Evolutionary conservation across 2,329 filamentous ascomycete species (phyloP).

Genomic region (Juglanconis sp.): DNA sequence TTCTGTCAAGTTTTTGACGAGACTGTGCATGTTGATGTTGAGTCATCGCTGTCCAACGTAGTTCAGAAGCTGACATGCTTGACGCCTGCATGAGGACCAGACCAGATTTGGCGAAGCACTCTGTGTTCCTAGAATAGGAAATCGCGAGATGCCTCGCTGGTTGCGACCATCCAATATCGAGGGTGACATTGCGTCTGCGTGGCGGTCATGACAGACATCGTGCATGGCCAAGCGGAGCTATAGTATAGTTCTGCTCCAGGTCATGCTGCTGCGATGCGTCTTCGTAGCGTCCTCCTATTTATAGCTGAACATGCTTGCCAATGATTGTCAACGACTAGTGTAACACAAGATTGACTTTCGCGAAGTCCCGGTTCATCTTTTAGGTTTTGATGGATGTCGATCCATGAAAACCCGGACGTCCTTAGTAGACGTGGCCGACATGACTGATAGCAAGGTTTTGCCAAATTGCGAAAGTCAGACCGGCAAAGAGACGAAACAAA

Average conservation of each 20-base stretch:
- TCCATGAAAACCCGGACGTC: background rate
- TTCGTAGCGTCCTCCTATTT: background rate
- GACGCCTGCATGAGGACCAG: no score
- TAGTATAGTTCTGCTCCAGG: background rate
- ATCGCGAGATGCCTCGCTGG: background rate
- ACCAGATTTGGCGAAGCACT: background rate
- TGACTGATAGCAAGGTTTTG: background rate
- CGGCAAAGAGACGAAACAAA: background rate
- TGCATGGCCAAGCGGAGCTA: background rate
- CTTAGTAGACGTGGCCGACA: background rate
- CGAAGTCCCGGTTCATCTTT: background rate
- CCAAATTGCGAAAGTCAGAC: background rate
- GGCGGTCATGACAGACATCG: background rate
- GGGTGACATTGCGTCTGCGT: background rate
- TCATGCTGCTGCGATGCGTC: background rate
- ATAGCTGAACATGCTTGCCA: background rate
- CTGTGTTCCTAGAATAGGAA: constrained; percentile 1
- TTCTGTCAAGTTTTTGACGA: background rate
- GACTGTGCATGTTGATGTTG: background rate
- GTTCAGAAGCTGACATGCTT: background rate
- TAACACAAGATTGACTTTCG: background rate
- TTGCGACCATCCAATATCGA: background rate
- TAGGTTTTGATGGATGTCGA: background rate
- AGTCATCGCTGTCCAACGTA: no score
- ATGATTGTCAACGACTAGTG: background rate